phyloP scores from a whole-genome alignment of 495 filamentous ascomycete species.

The Neurospora sp. region DNA sequence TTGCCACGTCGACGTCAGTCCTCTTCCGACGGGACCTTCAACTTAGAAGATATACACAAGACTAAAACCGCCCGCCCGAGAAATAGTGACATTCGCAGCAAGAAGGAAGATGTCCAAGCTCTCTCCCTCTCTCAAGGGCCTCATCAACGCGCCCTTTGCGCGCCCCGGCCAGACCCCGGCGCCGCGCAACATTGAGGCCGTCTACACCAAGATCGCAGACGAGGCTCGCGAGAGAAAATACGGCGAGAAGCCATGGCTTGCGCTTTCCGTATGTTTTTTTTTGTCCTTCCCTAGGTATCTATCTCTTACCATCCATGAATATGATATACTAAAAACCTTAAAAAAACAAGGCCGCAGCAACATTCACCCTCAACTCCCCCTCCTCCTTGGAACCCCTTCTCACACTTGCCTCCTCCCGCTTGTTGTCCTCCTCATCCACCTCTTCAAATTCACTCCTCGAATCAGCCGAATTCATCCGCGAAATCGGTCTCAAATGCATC shows the following conservation, averaged over 20 bases:
- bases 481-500: conserved; percentile 73
- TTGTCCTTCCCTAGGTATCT: no score
- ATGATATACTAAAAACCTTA: no score
- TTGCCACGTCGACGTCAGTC: not conserved
- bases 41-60: not conserved
- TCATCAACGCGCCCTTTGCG: conserved; percentile 60
- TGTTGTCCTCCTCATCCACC: not conserved
- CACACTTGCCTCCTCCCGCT: conserved; percentile 35
- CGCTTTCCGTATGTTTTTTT: conserved; percentile 43
- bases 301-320: no score
- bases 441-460: conserved; percentile 24
- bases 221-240: conserved; percentile 44
- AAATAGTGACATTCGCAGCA: not conserved
- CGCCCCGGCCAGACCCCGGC: conserved; percentile 56
- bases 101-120: conserved; percentile 54
- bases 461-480: conserved; percentile 65
- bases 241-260: conserved; percentile 52
- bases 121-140: conserved; percentile 53
- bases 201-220: conserved; percentile 50
- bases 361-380: conserved; percentile 29
- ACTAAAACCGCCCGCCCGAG: not conserved
- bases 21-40: no score
- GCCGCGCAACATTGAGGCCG: conserved; percentile 44
- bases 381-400: conserved; percentile 29
- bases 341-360: conserved; percentile 18